These are phyloP conservation scores for Ormosia semicastrata DNA, from an alignment of 306 rosid species.

Conservation along the genomic window DNA sequence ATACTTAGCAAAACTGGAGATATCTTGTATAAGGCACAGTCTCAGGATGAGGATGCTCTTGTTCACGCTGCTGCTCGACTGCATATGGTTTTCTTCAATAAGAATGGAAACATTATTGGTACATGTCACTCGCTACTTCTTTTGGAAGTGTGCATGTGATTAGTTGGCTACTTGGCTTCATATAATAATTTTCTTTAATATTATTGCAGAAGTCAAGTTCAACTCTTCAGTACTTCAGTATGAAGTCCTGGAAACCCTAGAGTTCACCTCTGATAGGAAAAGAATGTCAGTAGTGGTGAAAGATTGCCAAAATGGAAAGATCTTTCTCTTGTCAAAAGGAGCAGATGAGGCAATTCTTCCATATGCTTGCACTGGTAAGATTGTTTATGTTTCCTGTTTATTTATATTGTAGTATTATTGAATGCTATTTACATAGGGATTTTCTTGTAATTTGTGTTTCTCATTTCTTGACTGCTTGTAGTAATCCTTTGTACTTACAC, in stretches of 20 bases:
- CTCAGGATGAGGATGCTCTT: constrained; percentile 99
- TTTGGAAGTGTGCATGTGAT: constrained; percentile 2
- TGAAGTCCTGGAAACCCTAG: constrained; percentile 89
- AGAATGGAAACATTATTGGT: constrained; percentile 73
- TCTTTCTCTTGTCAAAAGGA: constrained; percentile 86
- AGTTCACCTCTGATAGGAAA: constrained; percentile 97
- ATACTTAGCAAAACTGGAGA: constrained; percentile 77
- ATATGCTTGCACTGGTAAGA: constrained; percentile 64
- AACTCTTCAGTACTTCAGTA: constrained; percentile 62
- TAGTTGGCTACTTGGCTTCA: constrained; percentile 27
- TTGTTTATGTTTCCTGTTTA: constrained; percentile 10
- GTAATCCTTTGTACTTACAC: not conserved
- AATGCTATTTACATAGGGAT: constrained; percentile 7
- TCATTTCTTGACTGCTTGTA: not conserved
- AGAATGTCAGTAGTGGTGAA: constrained; percentile 89
- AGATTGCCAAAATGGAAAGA: constrained; percentile 87
- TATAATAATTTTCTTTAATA: constrained; percentile 24
- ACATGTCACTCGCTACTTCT: constrained; percentile 25
- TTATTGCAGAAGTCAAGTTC: constrained; percentile 82
- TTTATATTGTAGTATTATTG: constrained; percentile 15
- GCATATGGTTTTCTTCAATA: constrained; percentile 86
- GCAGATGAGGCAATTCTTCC: constrained; percentile 98
- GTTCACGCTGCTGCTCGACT: constrained; percentile 86
- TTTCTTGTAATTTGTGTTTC: constrained; percentile 10
- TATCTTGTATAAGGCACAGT: constrained; percentile 90